Base-by-base conservation (phyloP, 1,284 basidiomycete species). In the Schizopora paradoxa region DNA sequence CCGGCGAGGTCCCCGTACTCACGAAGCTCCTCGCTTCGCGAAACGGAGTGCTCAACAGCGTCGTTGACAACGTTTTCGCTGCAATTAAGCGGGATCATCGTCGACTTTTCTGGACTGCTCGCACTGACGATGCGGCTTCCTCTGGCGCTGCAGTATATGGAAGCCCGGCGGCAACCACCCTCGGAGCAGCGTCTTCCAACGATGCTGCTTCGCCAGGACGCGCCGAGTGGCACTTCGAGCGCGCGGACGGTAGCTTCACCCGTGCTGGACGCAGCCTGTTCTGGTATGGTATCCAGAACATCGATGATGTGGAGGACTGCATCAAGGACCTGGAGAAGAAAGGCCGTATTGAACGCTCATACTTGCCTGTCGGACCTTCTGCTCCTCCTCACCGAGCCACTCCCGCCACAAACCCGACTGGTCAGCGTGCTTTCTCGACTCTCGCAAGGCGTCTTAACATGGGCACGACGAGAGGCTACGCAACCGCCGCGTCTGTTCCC, bases 181-280 rank as follows among this genome's bases (percentile, higher is more conserved):
- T 41, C 34, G 39, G 32, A 3, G 25, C 31, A 2, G 18, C 31
- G 31, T 13, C 25, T 27, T 46, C 44, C 28, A 47, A 35, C 22
- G n/a, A n/a, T n/a, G n/a, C n/a, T n/a, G 37, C 45, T 14, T 39
- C 38, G 18, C 48, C 48, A 5, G 48, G 42, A 14, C 33, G 33
- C 74, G 96, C 69, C 32, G 81, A 87, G 2, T 99, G 95, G 95
- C 95, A 99, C 71, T 99, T 97, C 62, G 96, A 99, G 73, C 82
- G 92, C 46, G 92, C 95, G 1, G 95, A 99, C 57, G 95, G 95
- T 6, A 91, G 88, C 66, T 99, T 99, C 72, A 96, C 94, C 8
- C 79, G 96, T 44, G 91, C 91, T 26, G 93, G 95, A 36, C 81
- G 77, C 64, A 92, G 84, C 60, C 70, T 99, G 61, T 99, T 97